Evolutionary conservation across 2,329 filamentous ascomycete species (phyloP).

Genomic region (Penicillium sp.): DNA sequence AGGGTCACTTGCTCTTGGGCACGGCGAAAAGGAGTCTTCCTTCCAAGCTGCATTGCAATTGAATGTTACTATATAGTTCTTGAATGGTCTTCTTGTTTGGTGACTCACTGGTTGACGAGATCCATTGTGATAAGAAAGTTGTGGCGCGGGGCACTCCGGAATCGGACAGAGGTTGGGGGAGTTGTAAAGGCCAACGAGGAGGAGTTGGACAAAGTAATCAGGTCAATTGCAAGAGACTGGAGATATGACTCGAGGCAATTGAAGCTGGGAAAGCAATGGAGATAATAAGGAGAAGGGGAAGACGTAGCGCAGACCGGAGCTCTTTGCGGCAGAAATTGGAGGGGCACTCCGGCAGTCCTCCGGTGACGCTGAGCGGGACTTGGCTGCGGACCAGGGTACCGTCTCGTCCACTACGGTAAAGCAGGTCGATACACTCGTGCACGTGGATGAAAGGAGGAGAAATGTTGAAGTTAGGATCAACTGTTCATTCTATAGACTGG

Average conservation of each 20-base stretch:
- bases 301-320: slow-evolving; percentile 21
- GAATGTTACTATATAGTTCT: slow-evolving; percentile 24
- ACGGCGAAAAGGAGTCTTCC: slow-evolving; percentile 93
- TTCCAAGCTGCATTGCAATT: slow-evolving; percentile 69
- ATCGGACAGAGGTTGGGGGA: background rate
- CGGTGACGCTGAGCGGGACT: slow-evolving; percentile 11
- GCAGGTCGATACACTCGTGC: slow-evolving; percentile 1
- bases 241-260: slow-evolving; percentile 14
- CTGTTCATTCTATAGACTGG: background rate
- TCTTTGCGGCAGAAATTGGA: slow-evolving; percentile 30
- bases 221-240: slow-evolving; percentile 18
- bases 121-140: slow-evolving; percentile 53
- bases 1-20: slow-evolving; percentile 80
- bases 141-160: slow-evolving; percentile 25
- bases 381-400: slow-evolving; percentile 9
- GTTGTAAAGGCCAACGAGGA: background rate
- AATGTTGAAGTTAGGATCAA: background rate
- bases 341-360: slow-evolving; percentile 23
- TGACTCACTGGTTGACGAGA: slow-evolving; percentile 64
- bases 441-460: slow-evolving; percentile 5
- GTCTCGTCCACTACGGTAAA: background rate
- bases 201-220: background rate
- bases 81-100: slow-evolving; percentile 13
- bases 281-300: slow-evolving; percentile 1
- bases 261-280: slow-evolving; percentile 10